Conservation (phyloP, 2,329 filamentous ascomycete species). For the Aspergillus texensis region DNA sequence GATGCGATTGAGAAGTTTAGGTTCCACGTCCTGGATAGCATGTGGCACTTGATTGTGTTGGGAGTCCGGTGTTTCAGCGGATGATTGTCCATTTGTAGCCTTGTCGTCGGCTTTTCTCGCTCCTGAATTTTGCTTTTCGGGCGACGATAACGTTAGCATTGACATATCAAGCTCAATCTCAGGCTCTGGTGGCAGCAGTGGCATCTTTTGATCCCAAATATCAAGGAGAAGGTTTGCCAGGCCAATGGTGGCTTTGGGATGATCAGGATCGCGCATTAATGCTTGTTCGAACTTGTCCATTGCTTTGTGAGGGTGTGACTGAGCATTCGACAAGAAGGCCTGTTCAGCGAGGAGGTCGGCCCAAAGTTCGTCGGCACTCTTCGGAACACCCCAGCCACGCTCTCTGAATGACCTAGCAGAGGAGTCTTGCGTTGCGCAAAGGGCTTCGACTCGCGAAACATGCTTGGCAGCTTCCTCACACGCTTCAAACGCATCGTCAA, state of each 20-base stretch:
- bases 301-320: conserved; percentile 67
- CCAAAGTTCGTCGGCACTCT: conserved; percentile 81
- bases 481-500: conserved; percentile 77
- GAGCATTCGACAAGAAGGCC: conserved; percentile 67
- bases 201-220: conserved; percentile 65
- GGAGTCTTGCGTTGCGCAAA: conserved; percentile 64
- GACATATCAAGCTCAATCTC: conserved; percentile 31
- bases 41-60: not conserved
- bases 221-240: conserved; percentile 85
- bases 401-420: conserved; percentile 65
- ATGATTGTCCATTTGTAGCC: not conserved
- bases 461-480: conserved; percentile 80
- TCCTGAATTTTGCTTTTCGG: conserved; percentile 16
- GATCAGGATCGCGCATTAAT: conserved; percentile 76
- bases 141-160: conserved; percentile 27
- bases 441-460: conserved; percentile 69
- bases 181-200: conserved; percentile 36
- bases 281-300: conserved; percentile 80
- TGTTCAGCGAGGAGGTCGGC: conserved; percentile 81
- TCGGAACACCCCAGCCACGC: conserved; percentile 75
- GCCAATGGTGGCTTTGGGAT: conserved; percentile 77
- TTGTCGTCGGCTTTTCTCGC: conserved; percentile 11
- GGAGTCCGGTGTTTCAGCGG: conserved; percentile 1
- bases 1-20: conserved; percentile 78
- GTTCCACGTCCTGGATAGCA: conserved; percentile 47